Evolutionary conservation across 164 flowering plant species (phyloP).

Genomic region (Dillenia turbinata): DNA sequence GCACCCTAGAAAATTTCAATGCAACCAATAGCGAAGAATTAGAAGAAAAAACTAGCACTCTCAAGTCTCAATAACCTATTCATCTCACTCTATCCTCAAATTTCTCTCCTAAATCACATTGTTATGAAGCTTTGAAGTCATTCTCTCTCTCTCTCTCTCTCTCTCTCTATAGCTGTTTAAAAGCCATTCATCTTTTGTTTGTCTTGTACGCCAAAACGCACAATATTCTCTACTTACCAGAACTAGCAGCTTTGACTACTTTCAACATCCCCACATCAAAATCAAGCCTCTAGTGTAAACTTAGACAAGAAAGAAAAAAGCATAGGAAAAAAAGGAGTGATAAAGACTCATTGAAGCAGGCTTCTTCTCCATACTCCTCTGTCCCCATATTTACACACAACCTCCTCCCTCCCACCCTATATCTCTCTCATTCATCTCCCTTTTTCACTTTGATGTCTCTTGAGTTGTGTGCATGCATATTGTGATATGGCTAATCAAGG

Average conservation of each 20-base stretch:
- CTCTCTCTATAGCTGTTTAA: neutral
- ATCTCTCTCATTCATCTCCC: constrained; percentile 2
- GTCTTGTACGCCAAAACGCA: neutral
- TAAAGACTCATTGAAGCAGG: constrained; percentile 1
- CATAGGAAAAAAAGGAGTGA: constrained; percentile 8
- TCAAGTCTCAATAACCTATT: no score
- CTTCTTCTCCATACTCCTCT: constrained; percentile 1
- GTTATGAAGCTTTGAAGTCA: no score
- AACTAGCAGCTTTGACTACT: constrained; percentile 11
- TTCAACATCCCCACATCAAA: constrained; percentile 19
- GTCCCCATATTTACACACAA: neutral
- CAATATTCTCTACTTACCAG: constrained; percentile 12
- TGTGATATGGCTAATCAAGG: constrained; percentile 34
- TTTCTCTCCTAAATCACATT: no score
- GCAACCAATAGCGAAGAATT: constrained; percentile 4
- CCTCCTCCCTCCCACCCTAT: no score
- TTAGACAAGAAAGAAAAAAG: constrained; percentile 1
- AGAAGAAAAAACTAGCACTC: constrained; percentile 5
- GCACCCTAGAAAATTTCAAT: constrained; percentile 4
- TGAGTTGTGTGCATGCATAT: constrained; percentile 11
- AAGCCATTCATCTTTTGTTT: neutral
- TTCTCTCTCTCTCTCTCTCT: neutral
- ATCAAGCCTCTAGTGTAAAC: constrained; percentile 12
- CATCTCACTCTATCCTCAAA: no score
- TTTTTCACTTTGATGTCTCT: neutral